Base-by-base conservation (phyloP, 2,329 filamentous ascomycete genomes). In the Ophiostoma quercus region DNA sequence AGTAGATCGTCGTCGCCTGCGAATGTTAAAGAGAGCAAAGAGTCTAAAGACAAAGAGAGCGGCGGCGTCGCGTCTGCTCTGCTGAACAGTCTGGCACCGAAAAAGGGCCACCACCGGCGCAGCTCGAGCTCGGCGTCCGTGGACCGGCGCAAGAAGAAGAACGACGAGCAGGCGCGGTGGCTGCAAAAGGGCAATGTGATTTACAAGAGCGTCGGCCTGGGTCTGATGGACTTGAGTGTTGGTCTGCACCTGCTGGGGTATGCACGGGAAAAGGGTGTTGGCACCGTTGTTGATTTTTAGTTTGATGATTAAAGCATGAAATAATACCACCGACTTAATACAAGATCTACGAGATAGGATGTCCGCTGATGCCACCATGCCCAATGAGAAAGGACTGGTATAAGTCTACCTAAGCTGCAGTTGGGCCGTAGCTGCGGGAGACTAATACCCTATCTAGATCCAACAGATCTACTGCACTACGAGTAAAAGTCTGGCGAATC, bases 191-290 rank as follows among this genome's bases (percentile, higher is more conserved):
- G 88, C 0, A 90, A 88, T 71, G 87, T 90, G 25, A 83, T 90
- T 8, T 90, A 90, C 76, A 90, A 90, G 80, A 87, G 85, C 72
- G 88, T 90, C 0, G 88, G 88, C 0, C 77, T 90, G 66, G 88
- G 87, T 0, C 76, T 90, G 67, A 90, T 90, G 87, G 88, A 90
- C 74, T 77, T 90, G 29, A 83, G 86, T 1, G 84, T 89, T 1
- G 88, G 87, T 16, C 81, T 82, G 74, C 84, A 88, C 69, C 72
- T 90, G 66, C 77, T 90, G 22, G 78, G 82, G 71, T 76, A 88
- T 72, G 88, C 88, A 1, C 80, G 80, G 60, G 79, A 82, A 68
- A 87, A 83, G 77, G 80, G 82, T 0, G 77, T 89, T 12, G 88
- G 88, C 7, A 84, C 80, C 9, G 79, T 79, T 8, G 78, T 90